These are phyloP conservation scores for Medicago arabica DNA, from an alignment of 306 rosid genomes.

Conservation along the genomic window DNA sequence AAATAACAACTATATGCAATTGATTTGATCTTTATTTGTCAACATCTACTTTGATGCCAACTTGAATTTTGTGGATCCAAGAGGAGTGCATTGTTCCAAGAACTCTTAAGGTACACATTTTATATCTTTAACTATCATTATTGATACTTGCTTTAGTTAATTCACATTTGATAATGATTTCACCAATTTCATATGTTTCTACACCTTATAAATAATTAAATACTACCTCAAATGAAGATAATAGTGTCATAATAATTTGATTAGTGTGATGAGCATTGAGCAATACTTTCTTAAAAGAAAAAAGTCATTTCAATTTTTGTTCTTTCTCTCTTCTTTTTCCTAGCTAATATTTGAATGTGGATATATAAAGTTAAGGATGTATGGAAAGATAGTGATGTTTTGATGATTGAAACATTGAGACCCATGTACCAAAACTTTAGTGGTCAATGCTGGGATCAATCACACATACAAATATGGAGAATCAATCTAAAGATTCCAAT, in stretches of 20 bases:
- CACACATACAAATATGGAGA: slow-evolving; percentile 28
- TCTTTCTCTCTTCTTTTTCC: neutral
- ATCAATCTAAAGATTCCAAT: slow-evolving; percentile 27
- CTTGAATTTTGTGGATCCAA: slow-evolving; percentile 6
- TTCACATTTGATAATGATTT: slow-evolving; percentile 1
- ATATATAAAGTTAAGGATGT: slow-evolving; percentile 16
- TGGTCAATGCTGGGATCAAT: slow-evolving; percentile 44
- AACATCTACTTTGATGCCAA: slow-evolving; percentile 4
- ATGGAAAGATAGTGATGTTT: slow-evolving; percentile 11
- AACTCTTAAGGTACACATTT: neutral
- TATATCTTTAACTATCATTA: neutral
- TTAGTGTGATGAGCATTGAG: neutral
- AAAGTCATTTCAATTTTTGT: neutral
- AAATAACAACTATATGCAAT: neutral
- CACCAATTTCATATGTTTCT: slow-evolving; percentile 4
- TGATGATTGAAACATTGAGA: slow-evolving; percentile 34
- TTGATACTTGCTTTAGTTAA: neutral
- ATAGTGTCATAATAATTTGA: neutral
- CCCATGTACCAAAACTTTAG: slow-evolving; percentile 12
- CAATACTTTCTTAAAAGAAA: neutral
- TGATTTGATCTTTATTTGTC: neutral
- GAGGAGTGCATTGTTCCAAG: slow-evolving; percentile 1
- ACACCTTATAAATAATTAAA: neutral
- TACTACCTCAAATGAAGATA: neutral
- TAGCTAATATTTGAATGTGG: slow-evolving; percentile 7